phyloP scores from a whole-genome alignment of 441 rosid genomes.

The Pelargonium cotyledonis region DNA sequence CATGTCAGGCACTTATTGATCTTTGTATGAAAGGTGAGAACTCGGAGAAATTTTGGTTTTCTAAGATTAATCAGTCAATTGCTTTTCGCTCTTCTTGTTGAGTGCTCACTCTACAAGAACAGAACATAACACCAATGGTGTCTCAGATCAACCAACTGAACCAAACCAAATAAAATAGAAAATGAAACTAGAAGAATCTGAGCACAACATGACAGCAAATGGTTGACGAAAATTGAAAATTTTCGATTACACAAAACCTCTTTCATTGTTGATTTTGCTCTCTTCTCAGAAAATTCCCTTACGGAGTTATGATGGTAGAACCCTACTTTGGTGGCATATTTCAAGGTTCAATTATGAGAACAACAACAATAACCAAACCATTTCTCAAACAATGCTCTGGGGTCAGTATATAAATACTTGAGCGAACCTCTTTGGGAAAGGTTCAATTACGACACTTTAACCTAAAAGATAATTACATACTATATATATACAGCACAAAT shows the following conservation, averaged over 20 bases:
- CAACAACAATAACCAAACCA: too few species aligned
- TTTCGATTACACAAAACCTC: background rate
- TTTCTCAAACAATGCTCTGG: too few species aligned
- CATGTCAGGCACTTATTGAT: background rate
- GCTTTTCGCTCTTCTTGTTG: background rate
- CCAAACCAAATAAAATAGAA: too few species aligned
- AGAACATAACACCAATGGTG: background rate
- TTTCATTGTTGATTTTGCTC: background rate
- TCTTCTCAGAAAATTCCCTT: background rate
- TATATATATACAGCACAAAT: background rate
- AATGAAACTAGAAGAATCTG: too few species aligned
- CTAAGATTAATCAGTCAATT: background rate
- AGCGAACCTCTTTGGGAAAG: background rate
- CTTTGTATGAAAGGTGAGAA: background rate
- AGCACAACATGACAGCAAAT: background rate
- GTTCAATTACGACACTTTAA: background rate
- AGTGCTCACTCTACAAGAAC: background rate
- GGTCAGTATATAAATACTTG: too few species aligned
- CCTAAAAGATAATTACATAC: background rate
- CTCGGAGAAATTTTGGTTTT: background rate
- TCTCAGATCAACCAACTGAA: background rate
- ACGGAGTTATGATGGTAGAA: background rate
- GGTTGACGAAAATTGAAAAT: background rate
- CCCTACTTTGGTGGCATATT: background rate
- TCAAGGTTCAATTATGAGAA: too few species aligned